Evolutionary conservation across 2,329 filamentous ascomycete species (phyloP).

Genomic region (Trichoderma sp.): DNA sequence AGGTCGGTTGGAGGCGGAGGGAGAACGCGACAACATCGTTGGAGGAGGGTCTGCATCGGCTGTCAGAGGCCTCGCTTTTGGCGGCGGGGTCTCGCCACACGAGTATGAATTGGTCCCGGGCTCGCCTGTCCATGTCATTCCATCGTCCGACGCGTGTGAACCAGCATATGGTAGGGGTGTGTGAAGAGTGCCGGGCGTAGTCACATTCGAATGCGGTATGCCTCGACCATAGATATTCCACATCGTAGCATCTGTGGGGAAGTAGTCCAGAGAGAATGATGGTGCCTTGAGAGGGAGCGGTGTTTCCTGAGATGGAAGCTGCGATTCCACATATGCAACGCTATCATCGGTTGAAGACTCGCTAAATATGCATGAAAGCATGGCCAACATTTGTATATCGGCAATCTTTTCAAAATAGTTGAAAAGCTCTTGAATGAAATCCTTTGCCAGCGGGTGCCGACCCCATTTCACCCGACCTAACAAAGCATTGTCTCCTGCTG

Average conservation of each 20-base stretch:
- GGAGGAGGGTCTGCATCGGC: constrained; percentile 53
- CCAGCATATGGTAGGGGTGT: constrained; percentile 59
- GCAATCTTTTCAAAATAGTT: constrained; percentile 64
- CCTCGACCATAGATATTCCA: constrained; percentile 59
- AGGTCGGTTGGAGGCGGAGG: constrained; percentile 59
- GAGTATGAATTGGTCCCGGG: constrained; percentile 62
- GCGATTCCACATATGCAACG: constrained; percentile 61
- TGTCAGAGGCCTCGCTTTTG: constrained; percentile 51
- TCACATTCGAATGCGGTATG: constrained; percentile 57
- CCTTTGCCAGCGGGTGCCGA: constrained; percentile 63
- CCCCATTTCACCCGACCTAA: constrained; percentile 70
- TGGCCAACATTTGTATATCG: constrained; percentile 72
- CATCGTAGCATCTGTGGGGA: constrained; percentile 60
- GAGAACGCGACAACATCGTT: constrained; percentile 60
- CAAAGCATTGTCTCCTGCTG: constrained; percentile 40
- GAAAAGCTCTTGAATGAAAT: constrained; percentile 66
- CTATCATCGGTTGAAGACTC: constrained; percentile 61
- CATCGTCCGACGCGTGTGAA: constrained; percentile 61
- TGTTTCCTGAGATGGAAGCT: constrained; percentile 61
- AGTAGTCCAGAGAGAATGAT: constrained; percentile 69
- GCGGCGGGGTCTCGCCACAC: constrained; percentile 64
- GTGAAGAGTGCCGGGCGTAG: constrained; percentile 61
- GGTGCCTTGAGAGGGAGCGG: constrained; percentile 68
- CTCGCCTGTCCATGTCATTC: constrained; percentile 54
- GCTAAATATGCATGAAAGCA: constrained; percentile 71